Conservation (phyloP, 495 filamentous ascomycete species). For the Poronia punctata region DNA sequence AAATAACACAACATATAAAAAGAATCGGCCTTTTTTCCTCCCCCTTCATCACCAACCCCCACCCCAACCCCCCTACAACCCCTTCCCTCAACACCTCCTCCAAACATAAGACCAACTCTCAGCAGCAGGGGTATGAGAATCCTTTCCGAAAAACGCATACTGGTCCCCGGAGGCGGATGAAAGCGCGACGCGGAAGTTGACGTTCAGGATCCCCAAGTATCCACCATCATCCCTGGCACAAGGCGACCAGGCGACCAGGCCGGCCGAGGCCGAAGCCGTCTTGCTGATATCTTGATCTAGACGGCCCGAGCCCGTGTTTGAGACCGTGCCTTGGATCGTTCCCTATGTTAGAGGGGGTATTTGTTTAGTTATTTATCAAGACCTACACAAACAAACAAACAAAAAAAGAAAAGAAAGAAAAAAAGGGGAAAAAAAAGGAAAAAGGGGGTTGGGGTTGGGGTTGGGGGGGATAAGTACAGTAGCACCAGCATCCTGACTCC, state of each 20-base stretch:
- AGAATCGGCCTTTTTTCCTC: neutral
- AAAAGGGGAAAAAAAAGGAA: neutral
- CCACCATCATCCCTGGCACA: conserved; percentile 27
- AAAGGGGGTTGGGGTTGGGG: neutral
- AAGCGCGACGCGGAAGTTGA: conserved; percentile 40
- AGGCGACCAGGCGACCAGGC: conserved; percentile 28
- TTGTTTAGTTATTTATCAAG: neutral
- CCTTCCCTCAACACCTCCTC: conserved; percentile 28
- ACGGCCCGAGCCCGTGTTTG: conserved; percentile 17
- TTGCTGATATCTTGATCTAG: conserved; percentile 27
- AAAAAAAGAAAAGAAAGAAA: neutral
- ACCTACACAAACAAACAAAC: neutral
- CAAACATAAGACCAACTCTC: conserved; percentile 39
- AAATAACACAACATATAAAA: too few relatives aligned
- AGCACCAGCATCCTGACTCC: conserved; percentile 31
- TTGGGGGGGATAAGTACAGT: conserved; percentile 21
- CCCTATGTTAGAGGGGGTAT: conserved; percentile 7
- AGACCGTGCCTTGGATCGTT: conserved; percentile 20
- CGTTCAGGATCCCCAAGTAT: conserved; percentile 34
- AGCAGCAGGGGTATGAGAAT: conserved; percentile 15
- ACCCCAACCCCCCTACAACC: neutral
- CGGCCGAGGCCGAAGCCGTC: conserved; percentile 18
- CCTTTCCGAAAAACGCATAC: conserved; percentile 34
- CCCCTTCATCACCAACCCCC: neutral
- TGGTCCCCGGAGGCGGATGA: conserved; percentile 20